phyloP scores from a whole-genome alignment of 768 basidiomycete genomes.

The Termitomyces sp. region DNA sequence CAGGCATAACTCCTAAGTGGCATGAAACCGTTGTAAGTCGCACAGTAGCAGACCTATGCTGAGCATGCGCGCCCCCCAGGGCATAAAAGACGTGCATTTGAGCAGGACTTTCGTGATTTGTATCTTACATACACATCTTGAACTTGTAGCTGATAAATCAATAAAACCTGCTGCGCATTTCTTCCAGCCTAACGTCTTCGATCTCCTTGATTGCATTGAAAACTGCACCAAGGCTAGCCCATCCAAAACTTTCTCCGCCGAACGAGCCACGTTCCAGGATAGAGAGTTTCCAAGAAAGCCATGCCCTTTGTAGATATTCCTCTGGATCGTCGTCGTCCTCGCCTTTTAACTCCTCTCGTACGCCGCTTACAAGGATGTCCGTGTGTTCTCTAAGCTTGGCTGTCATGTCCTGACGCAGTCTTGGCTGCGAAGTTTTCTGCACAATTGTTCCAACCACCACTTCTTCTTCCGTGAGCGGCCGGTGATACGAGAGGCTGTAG shows the following conservation, averaged over 20 bases:
- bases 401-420: slow-evolving; percentile 47
- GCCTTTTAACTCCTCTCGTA: slow-evolving; percentile 46
- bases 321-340: slow-evolving; percentile 28
- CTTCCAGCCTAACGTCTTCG: slow-evolving; percentile 13
- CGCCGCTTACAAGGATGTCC: slow-evolving; percentile 39
- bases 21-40: not conserved
- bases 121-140: not conserved
- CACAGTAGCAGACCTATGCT: not conserved
- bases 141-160: slow-evolving; percentile 5
- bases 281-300: slow-evolving; percentile 51
- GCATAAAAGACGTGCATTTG: not conserved
- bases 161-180: slow-evolving; percentile 13
- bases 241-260: slow-evolving; percentile 58
- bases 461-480: slow-evolving; percentile 55
- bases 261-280: slow-evolving; percentile 31
- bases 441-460: slow-evolving; percentile 61
- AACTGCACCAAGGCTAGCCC: slow-evolving; percentile 50
- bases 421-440: slow-evolving; percentile 54
- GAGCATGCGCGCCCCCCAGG: not conserved
- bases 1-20: slow-evolving; percentile 39
- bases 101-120: not conserved
- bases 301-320: slow-evolving; percentile 38
- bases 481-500: slow-evolving; percentile 39
- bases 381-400: slow-evolving; percentile 52
- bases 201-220: slow-evolving; percentile 42